These are phyloP conservation scores for Phaeosphaeria sp. DNA, from an alignment of 2,329 filamentous ascomycete genomes.

Conservation along the genomic window DNA sequence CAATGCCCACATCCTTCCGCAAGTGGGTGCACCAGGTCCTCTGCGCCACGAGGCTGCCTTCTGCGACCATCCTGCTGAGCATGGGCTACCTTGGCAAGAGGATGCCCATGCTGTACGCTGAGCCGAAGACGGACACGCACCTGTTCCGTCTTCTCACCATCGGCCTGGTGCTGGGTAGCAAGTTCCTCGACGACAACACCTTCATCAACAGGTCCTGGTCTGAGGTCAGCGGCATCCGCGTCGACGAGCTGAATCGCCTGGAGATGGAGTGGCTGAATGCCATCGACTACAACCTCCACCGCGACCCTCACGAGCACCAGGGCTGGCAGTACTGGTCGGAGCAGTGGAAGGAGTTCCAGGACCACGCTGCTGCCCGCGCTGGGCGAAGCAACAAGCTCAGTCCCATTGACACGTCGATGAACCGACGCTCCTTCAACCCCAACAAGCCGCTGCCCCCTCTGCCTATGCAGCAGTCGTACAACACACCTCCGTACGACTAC, in stretches of 20 bases:
- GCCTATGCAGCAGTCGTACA: constrained; percentile 51
- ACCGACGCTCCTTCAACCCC: constrained; percentile 56
- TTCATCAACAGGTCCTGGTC: constrained; percentile 98
- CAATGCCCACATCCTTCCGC: constrained; percentile 76
- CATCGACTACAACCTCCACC: constrained; percentile 85
- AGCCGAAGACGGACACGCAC: constrained; percentile 66
- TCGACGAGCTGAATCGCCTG: constrained; percentile 81
- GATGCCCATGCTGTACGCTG: constrained; percentile 73
- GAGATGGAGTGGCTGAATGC: constrained; percentile 87
- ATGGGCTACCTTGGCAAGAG: constrained; percentile 88
- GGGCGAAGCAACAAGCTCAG: constrained; percentile 57
- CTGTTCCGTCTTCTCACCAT: constrained; percentile 89
- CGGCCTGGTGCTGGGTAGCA: constrained; percentile 85
- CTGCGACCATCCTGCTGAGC: constrained; percentile 87
- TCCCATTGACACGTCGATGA: constrained; percentile 70
- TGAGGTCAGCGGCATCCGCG: constrained; percentile 88
- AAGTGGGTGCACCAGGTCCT: constrained; percentile 93
- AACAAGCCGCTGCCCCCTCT: constrained; percentile 55
- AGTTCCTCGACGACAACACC: constrained; percentile 95
- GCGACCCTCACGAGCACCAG: constrained; percentile 79
- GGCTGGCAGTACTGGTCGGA: constrained; percentile 71
- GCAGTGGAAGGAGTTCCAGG: constrained; percentile 71
- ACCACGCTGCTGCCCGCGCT: constrained; percentile 53
- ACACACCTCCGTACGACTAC: constrained; percentile 41
- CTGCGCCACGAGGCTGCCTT: constrained; percentile 86